Base-by-base conservation (phyloP, 768 basidiomycete genomes). In the Lepiota brunneoincarnata region DNA sequence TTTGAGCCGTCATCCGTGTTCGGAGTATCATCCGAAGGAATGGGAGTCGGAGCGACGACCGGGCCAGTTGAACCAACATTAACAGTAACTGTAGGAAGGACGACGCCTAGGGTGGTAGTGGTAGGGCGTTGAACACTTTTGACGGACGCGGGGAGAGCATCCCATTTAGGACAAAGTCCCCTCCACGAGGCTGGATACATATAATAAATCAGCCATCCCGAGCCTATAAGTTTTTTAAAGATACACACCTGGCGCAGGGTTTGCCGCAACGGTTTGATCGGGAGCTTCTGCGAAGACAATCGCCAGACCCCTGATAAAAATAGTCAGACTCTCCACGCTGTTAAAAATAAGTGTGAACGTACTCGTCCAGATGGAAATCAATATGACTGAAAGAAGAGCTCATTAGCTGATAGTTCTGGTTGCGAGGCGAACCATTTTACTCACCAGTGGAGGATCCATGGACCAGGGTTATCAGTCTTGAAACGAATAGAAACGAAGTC, bases 391-490 rank as follows among this genome's bases (percentile, higher is more conserved):
- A 6, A 40, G 35, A 17, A n/a, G n/a, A n/a, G n/a, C n/a, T n/a
- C n/a, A n/a, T n/a, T n/a, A n/a, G n/a, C n/a, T n/a, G n/a, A n/a
- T n/a, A n/a, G n/a, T n/a, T n/a, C n/a, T n/a, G n/a, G n/a, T n/a
- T n/a, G n/a, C n/a, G n/a, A n/a, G n/a, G n/a, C n/a, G n/a, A n/a
- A n/a, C n/a, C n/a, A n/a, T n/a, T n/a, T n/a, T n/a, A 61, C 67
- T 20, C 39, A 69, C 68, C 69, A 70, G 55, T 68, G 67, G 40
- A 71, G 51, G 38, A 71, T 63, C 76, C 82, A 83, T 20, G 79
- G 78, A 14, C 83, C 84, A 17, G 83, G 72, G 67, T 86, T 88
- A 64, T 88, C 82, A 1, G 86, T 81, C 18, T 64, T 62, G 69
- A 83, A 86, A 34, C 83, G 75, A 46, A 88, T 73, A 11, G 77